Base-by-base conservation (phyloP, 1,284 basidiomycete genomes). In the Cryptococcus deneoformans region DNA sequence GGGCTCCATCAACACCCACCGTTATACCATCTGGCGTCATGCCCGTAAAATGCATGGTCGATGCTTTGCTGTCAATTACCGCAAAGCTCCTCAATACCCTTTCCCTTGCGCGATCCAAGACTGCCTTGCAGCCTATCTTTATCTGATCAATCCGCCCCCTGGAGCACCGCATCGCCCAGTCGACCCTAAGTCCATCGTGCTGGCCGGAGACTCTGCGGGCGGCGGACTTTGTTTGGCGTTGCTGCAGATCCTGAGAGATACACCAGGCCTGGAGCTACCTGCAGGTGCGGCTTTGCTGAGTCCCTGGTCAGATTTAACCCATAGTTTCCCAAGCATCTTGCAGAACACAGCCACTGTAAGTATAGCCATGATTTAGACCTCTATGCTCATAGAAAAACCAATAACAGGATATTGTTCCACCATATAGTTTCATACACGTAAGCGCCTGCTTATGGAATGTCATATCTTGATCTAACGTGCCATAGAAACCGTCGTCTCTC, bases 101-200 rank as follows among this genome's bases (percentile, higher is more conserved):
- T 99, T 97, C 77, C 95, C 95, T 0, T 98, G 95, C 67, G 92
- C 89, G 0, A 79, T 98, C 12, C 91, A 95, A 70, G 93, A 96
- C 75, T 80, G 86, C 49, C 70, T 96, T 9, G 89, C 92, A 1
- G 87, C 91, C 5, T 97, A 82, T 81, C 83, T 83, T 74, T 98
- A 81, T 79, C 84, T 83, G 73, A 85, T 82, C 76, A 84, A 76
- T 62, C 91, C 91, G 0, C 90, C 90, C 1, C 80, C 84, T 0
- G 83, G 77, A 8, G 85, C 89, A 7, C 76, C 84, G 39, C 93
- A 97, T 76, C 78, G 79, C 12, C 84, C 92, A 0, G 86, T 99
- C 12, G 83, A 89, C 55, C 93, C 95, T 0, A 83, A 82, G 1
- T 86, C 88, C 62, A 89, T 97, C 47, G 84, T 98, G 9, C 65